Base-by-base conservation (phyloP, 2,329 filamentous ascomycete species). In the Cladosporium sp. region DNA sequence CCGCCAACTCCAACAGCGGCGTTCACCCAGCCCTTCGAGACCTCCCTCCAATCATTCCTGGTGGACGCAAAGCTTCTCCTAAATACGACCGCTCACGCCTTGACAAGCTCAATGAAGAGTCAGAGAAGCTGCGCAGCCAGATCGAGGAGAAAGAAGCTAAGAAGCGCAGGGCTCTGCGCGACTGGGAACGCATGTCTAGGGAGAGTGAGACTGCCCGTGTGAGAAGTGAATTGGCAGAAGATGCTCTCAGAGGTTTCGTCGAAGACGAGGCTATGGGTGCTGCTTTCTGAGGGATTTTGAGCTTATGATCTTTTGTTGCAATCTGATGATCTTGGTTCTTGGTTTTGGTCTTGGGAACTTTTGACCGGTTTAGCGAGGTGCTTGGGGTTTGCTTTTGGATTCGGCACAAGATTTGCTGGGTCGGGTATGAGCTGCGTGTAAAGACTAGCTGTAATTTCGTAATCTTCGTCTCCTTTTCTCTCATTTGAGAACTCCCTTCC, bases 61-160 rank as follows among this genome's bases (percentile, higher is more conserved):
- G 78, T 17, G 79, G 78, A 2, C 63, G 69, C 55, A 76, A 73
- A 60, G 71, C 73, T 22, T 75, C 75, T 15, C 74, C 78, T 19
- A 51, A 76, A 6, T 70, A 75, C 58, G 76, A 80, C 59, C 72
- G 69, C 60, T 73, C 72, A 45, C 76, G 75, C 60, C 68, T 80
- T 8, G 63, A 71, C 50, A 78, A 76, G 65, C 64, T 81, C 12
- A 76, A 80, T 59, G 75, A 80, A 9, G 78, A 81, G 51, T 73
- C 77, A 1, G 72, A 76, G 60, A 76, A 71, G 64, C 60, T 81
- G 60, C 67, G 78, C 22, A 71, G 74, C 60, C 60, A 71, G 61
- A 79, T 81, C 56, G 77, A 78, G 40, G 76, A 75, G 61, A 78
- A 76, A 64, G 76, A 81, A 63, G 69, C 69, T 28, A 70, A 70